A percentile compares a stretch with the other conserved stretches of the same genome.
These are phyloP conservation scores for Tolypocladium inflatum DNA, from an alignment of 2,329 filamentous ascomycete genomes.

Conservation along the genomic window DNA sequence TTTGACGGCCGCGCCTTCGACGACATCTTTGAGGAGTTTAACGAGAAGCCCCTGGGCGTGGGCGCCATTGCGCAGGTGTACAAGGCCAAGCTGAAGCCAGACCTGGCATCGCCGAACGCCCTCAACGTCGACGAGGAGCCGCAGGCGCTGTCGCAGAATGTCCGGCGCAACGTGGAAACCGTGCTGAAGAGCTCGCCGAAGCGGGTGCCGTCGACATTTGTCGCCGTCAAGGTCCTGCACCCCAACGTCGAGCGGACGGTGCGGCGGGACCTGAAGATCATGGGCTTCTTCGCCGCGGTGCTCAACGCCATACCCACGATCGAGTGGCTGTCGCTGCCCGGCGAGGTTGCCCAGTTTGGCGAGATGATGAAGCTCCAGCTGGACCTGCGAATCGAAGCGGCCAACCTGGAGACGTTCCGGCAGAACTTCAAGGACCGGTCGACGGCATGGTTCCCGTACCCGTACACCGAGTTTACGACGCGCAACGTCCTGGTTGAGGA, in stretches of 20 bases:
- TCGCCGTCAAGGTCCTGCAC: conserved; percentile 93
- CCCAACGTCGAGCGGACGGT: conserved; percentile 85
- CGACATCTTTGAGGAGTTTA: conserved; percentile 93
- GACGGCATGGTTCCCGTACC: conserved; percentile 95
- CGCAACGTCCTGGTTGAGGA: conserved; percentile 90
- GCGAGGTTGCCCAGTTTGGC: conserved; percentile 88
- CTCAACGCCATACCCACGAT: conserved; percentile 88
- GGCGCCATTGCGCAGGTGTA: conserved; percentile 98
- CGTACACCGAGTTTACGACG: conserved; percentile 86
- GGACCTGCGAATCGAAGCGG: conserved; percentile 87
- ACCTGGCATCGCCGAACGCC: conserved; percentile 56
- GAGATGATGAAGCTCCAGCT: conserved; percentile 99
- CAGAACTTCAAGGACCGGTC: conserved; percentile 82
- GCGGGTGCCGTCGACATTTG: conserved; percentile 80
- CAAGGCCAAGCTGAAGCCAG: conserved; percentile 80
- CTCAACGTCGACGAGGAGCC: conserved; percentile 37
- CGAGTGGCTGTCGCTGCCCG: conserved; percentile 92
- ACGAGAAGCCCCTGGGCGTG: conserved; percentile 81
- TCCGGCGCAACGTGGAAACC: conserved; percentile 74
- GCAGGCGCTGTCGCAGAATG: conserved; percentile 52
- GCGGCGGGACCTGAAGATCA: conserved; percentile 84
- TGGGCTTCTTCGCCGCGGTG: conserved; percentile 78
- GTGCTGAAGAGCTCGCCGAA: conserved; percentile 80
- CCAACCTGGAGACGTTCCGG: conserved; percentile 81
- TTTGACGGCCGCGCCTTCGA: conserved; percentile 75